phyloP scores from a whole-genome alignment of 2,329 filamentous ascomycete species.

The Fusarium redolens region DNA sequence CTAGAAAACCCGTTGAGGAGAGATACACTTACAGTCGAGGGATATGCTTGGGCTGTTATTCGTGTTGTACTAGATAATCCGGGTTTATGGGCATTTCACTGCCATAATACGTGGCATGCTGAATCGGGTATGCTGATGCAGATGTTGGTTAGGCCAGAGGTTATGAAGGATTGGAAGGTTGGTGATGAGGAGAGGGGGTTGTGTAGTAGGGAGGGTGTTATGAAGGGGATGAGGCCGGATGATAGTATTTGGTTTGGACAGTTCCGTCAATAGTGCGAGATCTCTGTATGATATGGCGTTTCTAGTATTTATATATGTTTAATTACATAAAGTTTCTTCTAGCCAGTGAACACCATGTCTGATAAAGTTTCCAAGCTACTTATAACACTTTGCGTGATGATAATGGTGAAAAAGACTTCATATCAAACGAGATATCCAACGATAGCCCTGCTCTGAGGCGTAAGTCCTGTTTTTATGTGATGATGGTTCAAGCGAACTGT shows the following conservation, averaged over 20 bases:
- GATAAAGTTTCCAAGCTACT: no score
- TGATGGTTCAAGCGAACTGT: no score
- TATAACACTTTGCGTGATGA: no score
- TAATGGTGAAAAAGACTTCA: no score
- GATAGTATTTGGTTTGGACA: constrained; percentile 54
- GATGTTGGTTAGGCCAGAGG: constrained; percentile 54
- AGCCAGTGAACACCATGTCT: no score
- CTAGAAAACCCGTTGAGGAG: constrained; percentile 50
- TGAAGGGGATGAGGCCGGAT: constrained; percentile 48
- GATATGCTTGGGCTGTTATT: constrained; percentile 66
- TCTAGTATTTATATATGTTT: accelerated
- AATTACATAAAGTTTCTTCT: accelerated
- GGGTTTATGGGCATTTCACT: constrained; percentile 69
- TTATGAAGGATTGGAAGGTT: constrained; percentile 44
- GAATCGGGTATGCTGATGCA: constrained; percentile 71
- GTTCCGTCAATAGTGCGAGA: neutral
- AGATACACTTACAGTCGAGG: constrained; percentile 63
- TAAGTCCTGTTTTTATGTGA: no score
- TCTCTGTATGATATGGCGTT: neutral
- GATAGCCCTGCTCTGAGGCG: no score
- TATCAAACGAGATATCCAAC: no score
- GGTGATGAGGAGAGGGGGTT: constrained; percentile 39
- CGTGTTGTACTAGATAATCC: constrained; percentile 68
- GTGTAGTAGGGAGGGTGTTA: constrained; percentile 47
- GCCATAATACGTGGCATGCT: constrained; percentile 69